A percentile compares a stretch with the other conserved stretches of the same genome.
phyloP scores from a whole-genome alignment of 2,329 filamentous ascomycete species.

The Juglanconis sp. region DNA sequence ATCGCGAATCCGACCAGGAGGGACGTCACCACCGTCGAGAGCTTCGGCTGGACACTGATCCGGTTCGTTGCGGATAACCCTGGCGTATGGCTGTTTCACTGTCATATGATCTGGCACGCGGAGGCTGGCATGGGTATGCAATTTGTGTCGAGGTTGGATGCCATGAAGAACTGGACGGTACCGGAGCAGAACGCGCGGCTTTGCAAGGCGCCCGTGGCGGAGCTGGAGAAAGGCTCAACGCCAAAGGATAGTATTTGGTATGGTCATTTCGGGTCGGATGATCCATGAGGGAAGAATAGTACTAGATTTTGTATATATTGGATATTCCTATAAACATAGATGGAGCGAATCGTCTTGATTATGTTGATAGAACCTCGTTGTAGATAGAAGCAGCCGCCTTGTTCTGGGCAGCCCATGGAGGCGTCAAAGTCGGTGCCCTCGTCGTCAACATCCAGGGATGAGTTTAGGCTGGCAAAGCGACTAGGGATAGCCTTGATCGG shows the following conservation, averaged over 20 bases:
- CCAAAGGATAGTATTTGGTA: slow-evolving; percentile 48
- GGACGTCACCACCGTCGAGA: slow-evolving; percentile 43
- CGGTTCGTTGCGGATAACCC: slow-evolving; percentile 49
- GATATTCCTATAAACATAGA: not conserved
- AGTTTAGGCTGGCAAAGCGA: too few relatives aligned
- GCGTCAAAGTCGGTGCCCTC: too few relatives aligned
- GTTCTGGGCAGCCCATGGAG: too few relatives aligned
- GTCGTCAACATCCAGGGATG: too few relatives aligned
- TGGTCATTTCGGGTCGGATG: slow-evolving; percentile 28
- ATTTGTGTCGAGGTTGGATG: slow-evolving; percentile 43
- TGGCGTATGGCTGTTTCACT: slow-evolving; percentile 41
- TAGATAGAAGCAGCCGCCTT: too few relatives aligned
- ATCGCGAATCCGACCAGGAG: slow-evolving; percentile 42
- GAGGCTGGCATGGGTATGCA: slow-evolving; percentile 38
- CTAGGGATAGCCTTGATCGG: too few relatives aligned
- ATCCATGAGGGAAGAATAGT: slow-evolving; percentile 3
- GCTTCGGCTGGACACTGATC: slow-evolving; percentile 47
- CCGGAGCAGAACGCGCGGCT: slow-evolving; percentile 42
- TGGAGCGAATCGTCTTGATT: not conserved
- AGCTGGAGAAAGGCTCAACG: slow-evolving; percentile 44
- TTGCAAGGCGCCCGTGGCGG: slow-evolving; percentile 39
- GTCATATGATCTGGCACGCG: slow-evolving; percentile 37
- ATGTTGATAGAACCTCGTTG: too few relatives aligned
- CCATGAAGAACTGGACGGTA: slow-evolving; percentile 38
- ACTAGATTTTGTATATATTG: not conserved